Evolutionary conservation across 164 flowering plant species (phyloP), one percentile per base, ranked within the genome.

Genomic region (Echeveria elegans): DNA sequence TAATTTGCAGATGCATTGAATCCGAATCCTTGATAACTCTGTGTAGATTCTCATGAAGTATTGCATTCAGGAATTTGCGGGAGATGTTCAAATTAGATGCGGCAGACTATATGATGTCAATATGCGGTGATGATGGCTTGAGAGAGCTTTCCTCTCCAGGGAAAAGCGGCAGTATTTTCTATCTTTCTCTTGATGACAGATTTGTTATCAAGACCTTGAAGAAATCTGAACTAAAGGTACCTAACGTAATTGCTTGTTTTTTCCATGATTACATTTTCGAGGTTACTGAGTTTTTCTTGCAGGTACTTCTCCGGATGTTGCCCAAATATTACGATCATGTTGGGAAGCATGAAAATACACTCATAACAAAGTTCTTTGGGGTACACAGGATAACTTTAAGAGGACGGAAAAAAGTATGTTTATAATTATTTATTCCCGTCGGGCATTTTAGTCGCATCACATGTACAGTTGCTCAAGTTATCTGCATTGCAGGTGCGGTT

Each of bases 71-170:
- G 91, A 86, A 90, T 76, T 73, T 95, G 84, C 87, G 97, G 73
- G 97, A 88, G 87, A 77, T 91, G 94, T 92, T 92, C 85, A 90
- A 85, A 82, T 73, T 95, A 72, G 91, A 92, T 87, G 96, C 99
- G 64, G 96, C 99, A 21, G 97, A 95, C 71, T 91, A 89, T 78
- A 92, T 92, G 99, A 95, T 92, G 92, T 95, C 99, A 69, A 95
- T 95, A 31, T 95, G 99, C 74, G 97, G 97, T 30, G 87, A 85
- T 75, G 89, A 87, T 83, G 92, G 96, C 65, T 79, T 95, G 62
- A 87, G 84, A 71, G 99, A 90, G 76, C 79, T 90, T 74, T 84
- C 91, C 70, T 95, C 99, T 37, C 88, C 97, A 2, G 99, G 99
- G 59, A 95, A 95, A 85, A 95, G 99, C 79, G 97, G 99, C 75